Evolutionary conservation across 2,329 filamentous ascomycete species (phyloP).

Genomic region (Colletotrichum ledebouriae): DNA sequence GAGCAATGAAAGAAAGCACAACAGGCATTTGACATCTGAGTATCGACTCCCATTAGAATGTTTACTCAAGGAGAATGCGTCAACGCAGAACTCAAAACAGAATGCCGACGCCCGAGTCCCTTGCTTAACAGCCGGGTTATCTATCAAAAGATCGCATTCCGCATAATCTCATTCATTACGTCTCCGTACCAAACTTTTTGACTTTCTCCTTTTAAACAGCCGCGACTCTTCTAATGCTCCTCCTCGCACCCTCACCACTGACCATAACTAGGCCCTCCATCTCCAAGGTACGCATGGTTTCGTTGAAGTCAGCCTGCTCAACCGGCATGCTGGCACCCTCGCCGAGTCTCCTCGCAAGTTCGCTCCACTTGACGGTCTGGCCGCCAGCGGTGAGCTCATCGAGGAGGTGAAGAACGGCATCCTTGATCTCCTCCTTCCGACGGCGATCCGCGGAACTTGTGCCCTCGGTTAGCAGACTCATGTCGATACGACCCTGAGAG

Average conservation of each 20-base stretch:
- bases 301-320: conserved; percentile 84
- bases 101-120: conserved; percentile 28
- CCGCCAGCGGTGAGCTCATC: conserved; percentile 83
- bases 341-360: conserved; percentile 78
- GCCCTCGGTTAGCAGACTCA: conserved; percentile 95
- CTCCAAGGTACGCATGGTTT: conserved; percentile 84
- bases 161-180: no score
- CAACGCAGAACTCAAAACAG: neutral
- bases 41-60: no score
- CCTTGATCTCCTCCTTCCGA: conserved; percentile 86
- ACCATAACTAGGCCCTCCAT: conserved; percentile 86
- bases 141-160: neutral
- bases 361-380: conserved; percentile 80
- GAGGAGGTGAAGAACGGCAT: conserved; percentile 78
- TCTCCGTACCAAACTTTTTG: conserved; percentile 9
- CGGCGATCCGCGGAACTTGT: conserved; percentile 89
- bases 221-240: conserved; percentile 82
- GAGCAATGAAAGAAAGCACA: no score
- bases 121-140: neutral
- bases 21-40: no score
- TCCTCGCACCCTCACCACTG: conserved; percentile 85
- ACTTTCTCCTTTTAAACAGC: conserved; percentile 53
- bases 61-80: no score
- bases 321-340: conserved; percentile 80
- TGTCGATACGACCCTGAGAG: conserved; percentile 91